Percentiles rank a stretch among this genome's conserved stretches.
These are phyloP conservation scores for Podosphaera aphanis DNA, from an alignment of 2,329 filamentous ascomycete species.

Conservation along the genomic window DNA sequence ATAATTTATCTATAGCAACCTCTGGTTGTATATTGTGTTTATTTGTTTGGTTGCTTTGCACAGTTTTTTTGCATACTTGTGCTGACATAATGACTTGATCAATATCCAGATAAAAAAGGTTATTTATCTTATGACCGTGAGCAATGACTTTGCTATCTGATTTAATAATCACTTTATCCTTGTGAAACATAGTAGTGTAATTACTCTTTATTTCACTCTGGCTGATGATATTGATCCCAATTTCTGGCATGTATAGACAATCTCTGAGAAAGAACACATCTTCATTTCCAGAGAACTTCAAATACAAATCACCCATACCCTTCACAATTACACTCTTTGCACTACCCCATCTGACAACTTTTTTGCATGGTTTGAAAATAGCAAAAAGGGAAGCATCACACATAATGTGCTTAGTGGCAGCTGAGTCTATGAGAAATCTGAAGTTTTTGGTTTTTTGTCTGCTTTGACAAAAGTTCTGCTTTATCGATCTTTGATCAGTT, in stretches of 20 bases:
- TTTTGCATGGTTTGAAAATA: not conserved
- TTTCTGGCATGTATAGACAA: not conserved
- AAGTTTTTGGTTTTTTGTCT: too few relatives aligned
- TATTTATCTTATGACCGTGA: not conserved
- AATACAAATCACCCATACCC: not conserved
- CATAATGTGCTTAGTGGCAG: not conserved
- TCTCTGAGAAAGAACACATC: not conserved
- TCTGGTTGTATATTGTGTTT: not conserved
- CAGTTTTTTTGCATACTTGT: not conserved
- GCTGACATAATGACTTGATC: not conserved
- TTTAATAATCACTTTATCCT: not conserved
- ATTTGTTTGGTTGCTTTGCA: too few relatives aligned
- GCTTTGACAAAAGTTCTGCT: too few relatives aligned
- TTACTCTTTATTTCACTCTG: not conserved
- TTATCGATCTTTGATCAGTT: too few relatives aligned
- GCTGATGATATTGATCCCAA: not conserved
- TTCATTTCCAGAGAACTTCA: not conserved
- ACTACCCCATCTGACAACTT: not conserved
- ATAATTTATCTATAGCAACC: not conserved
- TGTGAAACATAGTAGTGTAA: not conserved
- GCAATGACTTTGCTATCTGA: not conserved
- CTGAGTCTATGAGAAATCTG: not conserved
- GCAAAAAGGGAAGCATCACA: not conserved
- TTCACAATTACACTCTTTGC: not conserved
- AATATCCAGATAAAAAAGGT: not conserved